Evolutionary conservation across 306 rosid genomes (phyloP), one percentile per base, ranked within the genome.

Genomic region (Glycine tomentella): DNA sequence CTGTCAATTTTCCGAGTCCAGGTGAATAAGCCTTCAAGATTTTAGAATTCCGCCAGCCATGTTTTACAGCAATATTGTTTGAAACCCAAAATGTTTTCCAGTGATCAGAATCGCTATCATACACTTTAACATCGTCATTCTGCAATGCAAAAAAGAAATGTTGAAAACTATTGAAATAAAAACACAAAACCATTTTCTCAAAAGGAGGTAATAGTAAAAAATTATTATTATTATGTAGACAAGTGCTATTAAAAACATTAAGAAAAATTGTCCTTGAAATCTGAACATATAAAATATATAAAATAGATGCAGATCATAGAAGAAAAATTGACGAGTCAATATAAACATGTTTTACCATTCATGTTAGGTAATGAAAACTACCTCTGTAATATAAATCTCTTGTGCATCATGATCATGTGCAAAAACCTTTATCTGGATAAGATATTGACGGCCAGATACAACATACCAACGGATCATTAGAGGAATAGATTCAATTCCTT

Each of bases 301-400:
- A n/a, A 57, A 65, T 42, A 34, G n/a, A 69, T n/a, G 81, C 52
- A 67, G 59, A 78, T 61, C 61, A 73, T 52, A 82, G 59, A 74
- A 78, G 51, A 51, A 51, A 75, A 80, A 56, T 46, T 10, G 53
- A 46, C 55, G 50, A 69, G 72, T 15, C 71, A 80, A 55, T 52
- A 31, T 33, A 61, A 71, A 65, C 72, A 83, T 69, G 79, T 33
- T 73, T 78, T 59, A 7, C 77, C 67, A 74, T 17, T 82, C 45
- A 33, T 65, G 57, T 8, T 38, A 53, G 76, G 76, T 75, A 49
- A 40, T 36, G 56, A 81, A 50, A 73, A 20, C 85, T 88, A 94
- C 98, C 97, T 91, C 89, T 11, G 99, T 95, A 67, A 95, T 81
- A 81, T 88, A 93, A 75, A 95, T 91, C 89, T 91, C 99, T 80